These are phyloP conservation scores for Beta vulgaris DNA, from an alignment of 148 eudicot genomes.

Conservation along the genomic window DNA sequence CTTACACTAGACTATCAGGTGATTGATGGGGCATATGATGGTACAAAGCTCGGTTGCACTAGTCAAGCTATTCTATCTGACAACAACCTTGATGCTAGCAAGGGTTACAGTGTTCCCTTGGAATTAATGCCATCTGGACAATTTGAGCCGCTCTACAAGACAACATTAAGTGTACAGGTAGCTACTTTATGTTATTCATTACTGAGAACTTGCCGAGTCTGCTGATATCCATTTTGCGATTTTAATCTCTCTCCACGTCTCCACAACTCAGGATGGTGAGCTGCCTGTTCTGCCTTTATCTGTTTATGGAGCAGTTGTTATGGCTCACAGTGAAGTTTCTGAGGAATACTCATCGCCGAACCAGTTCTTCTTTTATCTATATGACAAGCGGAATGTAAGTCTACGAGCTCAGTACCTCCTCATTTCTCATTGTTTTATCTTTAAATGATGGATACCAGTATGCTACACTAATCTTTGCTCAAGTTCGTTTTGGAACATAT, in stretches of 20 bases:
- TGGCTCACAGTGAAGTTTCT: slow-evolving; percentile 87
- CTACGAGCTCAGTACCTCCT: not conserved
- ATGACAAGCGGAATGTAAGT: slow-evolving; percentile 89
- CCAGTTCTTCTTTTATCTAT: slow-evolving; percentile 94
- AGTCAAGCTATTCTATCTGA: slow-evolving; percentile 89
- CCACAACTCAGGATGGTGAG: slow-evolving; percentile 74
- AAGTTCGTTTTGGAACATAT: not conserved
- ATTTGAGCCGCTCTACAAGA: slow-evolving; percentile 91
- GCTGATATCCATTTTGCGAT: not conserved
- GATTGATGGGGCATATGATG: slow-evolving; percentile 79
- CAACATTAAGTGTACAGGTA: slow-evolving; percentile 87
- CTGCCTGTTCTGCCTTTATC: slow-evolving; percentile 94
- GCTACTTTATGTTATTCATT: slow-evolving; percentile 6
- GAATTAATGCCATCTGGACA: slow-evolving; percentile 95
- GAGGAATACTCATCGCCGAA: slow-evolving; percentile 87
- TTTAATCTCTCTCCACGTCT: slow-evolving; percentile 15
- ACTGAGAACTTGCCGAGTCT: not conserved
- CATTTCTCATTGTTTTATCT: not conserved
- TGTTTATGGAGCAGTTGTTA: slow-evolving; percentile 92
- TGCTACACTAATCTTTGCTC: not conserved
- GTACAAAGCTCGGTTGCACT: slow-evolving; percentile 61
- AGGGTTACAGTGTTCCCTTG: slow-evolving; percentile 69
- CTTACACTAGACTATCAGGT: slow-evolving; percentile 46
- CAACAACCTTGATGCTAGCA: slow-evolving; percentile 41
- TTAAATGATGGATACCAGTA: not conserved